These are phyloP conservation scores for Trichoderma guizhouense DNA, from an alignment of 2,329 filamentous ascomycete genomes.

Conservation along the genomic window DNA sequence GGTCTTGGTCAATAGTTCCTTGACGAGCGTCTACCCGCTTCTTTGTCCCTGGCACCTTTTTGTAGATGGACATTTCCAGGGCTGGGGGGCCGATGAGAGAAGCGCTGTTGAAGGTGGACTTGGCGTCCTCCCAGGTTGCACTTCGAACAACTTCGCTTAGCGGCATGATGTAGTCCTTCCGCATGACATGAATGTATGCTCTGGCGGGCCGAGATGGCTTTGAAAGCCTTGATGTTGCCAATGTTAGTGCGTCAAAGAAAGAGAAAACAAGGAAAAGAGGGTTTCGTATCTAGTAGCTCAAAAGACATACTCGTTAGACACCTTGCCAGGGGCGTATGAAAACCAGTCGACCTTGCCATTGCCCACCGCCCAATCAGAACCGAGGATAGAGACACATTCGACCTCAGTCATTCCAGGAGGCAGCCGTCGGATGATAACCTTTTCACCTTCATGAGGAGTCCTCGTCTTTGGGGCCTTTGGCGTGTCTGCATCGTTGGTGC, in stretches of 20 bases:
- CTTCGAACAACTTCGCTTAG: slow-evolving; percentile 69
- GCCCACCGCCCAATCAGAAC: slow-evolving; percentile 77
- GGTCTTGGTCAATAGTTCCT: slow-evolving; percentile 93
- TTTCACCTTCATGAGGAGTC: slow-evolving; percentile 57
- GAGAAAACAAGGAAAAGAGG: background rate
- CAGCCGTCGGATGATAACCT: slow-evolving; percentile 79
- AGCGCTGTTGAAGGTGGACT: slow-evolving; percentile 67
- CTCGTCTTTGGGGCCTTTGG: slow-evolving; percentile 31
- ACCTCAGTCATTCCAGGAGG: slow-evolving; percentile 78
- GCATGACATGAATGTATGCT: slow-evolving; percentile 79
- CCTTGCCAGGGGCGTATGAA: slow-evolving; percentile 62
- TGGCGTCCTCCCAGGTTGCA: slow-evolving; percentile 75
- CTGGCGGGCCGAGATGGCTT: slow-evolving; percentile 79
- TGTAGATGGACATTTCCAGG: slow-evolving; percentile 79
- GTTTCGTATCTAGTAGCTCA: background rate
- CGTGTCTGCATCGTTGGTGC: slow-evolving; percentile 30
- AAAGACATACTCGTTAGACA: slow-evolving; percentile 72
- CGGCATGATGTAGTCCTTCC: slow-evolving; percentile 61
- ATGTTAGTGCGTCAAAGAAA: slow-evolving; percentile 19
- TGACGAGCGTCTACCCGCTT: slow-evolving; percentile 77
- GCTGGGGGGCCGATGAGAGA: slow-evolving; percentile 74
- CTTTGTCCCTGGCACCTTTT: slow-evolving; percentile 73
- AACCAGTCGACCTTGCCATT: slow-evolving; percentile 83
- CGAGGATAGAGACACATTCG: slow-evolving; percentile 71
- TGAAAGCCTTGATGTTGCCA: slow-evolving; percentile 56